Base-by-base conservation (phyloP, 345 rosid genomes). In the Psidium guajava region DNA sequence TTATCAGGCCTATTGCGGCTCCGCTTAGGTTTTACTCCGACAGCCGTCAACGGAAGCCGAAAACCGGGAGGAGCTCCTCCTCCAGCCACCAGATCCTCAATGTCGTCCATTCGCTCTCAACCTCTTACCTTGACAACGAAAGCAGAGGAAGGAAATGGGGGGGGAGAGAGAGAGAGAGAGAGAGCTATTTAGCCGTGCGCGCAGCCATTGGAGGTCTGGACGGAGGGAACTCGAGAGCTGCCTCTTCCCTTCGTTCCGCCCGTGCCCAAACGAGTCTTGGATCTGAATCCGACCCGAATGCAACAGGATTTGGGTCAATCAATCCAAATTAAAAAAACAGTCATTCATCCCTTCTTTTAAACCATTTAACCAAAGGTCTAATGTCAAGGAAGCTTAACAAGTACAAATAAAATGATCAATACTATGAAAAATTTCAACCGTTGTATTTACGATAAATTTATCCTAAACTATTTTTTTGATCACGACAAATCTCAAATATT, bases 51-150 rank as follows among this genome's bases (percentile, higher is more conserved):
- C 6, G 98, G 96, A 83, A 94, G 88, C 82, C 98, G 90, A 86
- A 94, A 95, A 6, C 98, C 96, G 2, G 95, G 92, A 69, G 96
- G 93, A 87, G 92, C 93, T 27, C 92, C 92, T 47, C 93, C 95
- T 5, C 91, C 94, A 59, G 86, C 88, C 81, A 94, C 69, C 91
- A 96, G 87, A 89, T 95, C 99, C 87, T 96, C 98, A 54, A 95
- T 96, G 91, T 95, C 98, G 84, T 95, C 98, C 98, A 95, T 95
- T 88, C 81, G 83, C 82, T 64, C 24, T 0, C 77, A 9, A 64
- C 77, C 77, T 32, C 77, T 64, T 64, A 15, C 28, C 40, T 3
- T 3, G 11, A 61, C 74, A 28, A 6, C 21, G 74, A 28, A 14
- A 61, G 74, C 5, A 61, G 10, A 61, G 56, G 32, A 42, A 56